These are phyloP conservation scores for Chrysopogon serrulatus DNA, from an alignment of 176 grass and related monocot genomes.

Conservation along the genomic window DNA sequence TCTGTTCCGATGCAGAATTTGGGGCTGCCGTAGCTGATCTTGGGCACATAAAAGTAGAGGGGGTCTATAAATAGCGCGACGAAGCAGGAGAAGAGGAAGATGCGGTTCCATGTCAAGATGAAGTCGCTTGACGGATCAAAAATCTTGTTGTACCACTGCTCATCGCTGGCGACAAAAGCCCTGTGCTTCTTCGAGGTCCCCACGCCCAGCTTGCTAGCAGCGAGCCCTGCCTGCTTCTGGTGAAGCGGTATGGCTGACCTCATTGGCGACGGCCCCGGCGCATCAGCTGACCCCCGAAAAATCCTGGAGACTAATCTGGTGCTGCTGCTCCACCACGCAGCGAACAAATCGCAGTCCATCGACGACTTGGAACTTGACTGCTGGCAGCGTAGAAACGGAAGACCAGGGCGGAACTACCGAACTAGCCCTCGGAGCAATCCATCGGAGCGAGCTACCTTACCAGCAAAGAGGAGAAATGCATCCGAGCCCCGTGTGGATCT, in stretches of 20 bases:
- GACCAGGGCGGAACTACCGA: too few relatives aligned
- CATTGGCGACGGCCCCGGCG: neutral
- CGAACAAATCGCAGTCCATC: constrained; percentile 7
- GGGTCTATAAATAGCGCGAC: constrained; percentile 83
- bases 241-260: constrained; percentile 53
- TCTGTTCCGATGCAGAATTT: constrained; percentile 55
- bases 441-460: too few relatives aligned
- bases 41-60: constrained; percentile 89
- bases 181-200: constrained; percentile 44
- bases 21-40: constrained; percentile 5
- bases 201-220: constrained; percentile 32
- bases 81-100: constrained; percentile 71
- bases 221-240: constrained; percentile 41
- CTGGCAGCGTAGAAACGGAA: too few relatives aligned
- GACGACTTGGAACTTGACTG: neutral
- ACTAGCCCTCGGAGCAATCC: too few relatives aligned
- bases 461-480: too few relatives aligned
- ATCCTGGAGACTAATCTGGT: neutral
- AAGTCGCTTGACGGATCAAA: constrained; percentile 73
- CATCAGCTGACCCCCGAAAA: neutral
- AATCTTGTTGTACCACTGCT: constrained; percentile 39
- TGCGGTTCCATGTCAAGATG: constrained; percentile 71
- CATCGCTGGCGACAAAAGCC: constrained; percentile 38
- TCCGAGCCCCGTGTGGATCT: too few relatives aligned
- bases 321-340: constrained; percentile 6